Conservation (phyloP, 306 rosid genomes). For the Lathyrus aphaca region DNA sequence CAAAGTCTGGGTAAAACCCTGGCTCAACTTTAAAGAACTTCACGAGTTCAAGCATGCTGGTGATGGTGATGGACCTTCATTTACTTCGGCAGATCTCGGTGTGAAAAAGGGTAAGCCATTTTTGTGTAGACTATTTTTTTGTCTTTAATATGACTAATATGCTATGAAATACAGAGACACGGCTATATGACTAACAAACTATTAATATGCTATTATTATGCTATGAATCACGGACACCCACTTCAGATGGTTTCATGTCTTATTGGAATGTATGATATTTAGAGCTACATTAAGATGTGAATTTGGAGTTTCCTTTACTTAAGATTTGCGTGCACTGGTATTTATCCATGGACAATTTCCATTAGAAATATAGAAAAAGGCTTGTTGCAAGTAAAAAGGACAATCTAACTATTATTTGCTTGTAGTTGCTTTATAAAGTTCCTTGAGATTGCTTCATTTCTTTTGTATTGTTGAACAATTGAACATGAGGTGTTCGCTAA, state of each 20-base stretch:
- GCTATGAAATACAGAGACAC: too few species aligned
- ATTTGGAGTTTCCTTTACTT: background rate
- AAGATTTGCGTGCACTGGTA: background rate
- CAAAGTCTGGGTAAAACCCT: slow-evolving; percentile 90
- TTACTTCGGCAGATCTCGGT: slow-evolving; percentile 74
- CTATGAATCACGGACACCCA: too few species aligned
- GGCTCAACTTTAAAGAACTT: slow-evolving; percentile 82
- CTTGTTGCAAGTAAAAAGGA: slow-evolving; percentile 14
- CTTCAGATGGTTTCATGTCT: slow-evolving; percentile 11
- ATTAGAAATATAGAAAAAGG: slow-evolving; percentile 16
- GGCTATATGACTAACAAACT: too few species aligned
- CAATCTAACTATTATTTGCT: background rate
- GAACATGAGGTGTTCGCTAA: slow-evolving; percentile 8
- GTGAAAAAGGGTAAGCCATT: slow-evolving; percentile 64
- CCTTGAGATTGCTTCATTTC: slow-evolving; percentile 3
- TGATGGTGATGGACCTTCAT: slow-evolving; percentile 48
- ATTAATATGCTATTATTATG: too few species aligned
- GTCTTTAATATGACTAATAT: too few species aligned
- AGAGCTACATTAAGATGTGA: background rate
- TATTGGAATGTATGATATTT: background rate
- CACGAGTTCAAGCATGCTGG: slow-evolving; percentile 72
- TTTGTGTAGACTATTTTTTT: too few species aligned
- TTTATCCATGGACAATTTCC: slow-evolving; percentile 5
- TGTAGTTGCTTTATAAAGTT: slow-evolving; percentile 4
- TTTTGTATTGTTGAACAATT: slow-evolving; percentile 16